These are phyloP conservation scores for Hypholoma sublateritium DNA, from an alignment of 768 basidiomycete species.

Conservation along the genomic window DNA sequence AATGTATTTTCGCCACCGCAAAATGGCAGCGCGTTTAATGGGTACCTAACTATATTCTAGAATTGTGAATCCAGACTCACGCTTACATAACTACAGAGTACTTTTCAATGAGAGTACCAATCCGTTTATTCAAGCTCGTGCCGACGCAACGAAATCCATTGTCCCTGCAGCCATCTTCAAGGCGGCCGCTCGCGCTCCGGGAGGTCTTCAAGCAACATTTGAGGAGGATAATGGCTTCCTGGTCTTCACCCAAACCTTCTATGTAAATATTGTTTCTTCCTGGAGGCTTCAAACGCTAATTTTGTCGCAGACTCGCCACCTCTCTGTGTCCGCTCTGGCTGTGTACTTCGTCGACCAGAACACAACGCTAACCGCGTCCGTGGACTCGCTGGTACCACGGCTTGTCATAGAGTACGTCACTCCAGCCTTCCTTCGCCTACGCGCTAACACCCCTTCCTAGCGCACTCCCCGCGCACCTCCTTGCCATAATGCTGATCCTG, in stretches of 20 bases:
- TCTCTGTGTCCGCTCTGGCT: constrained; percentile 54
- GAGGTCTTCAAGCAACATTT: constrained; percentile 46
- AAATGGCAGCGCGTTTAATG: constrained; percentile 56
- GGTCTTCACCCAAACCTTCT: constrained; percentile 47
- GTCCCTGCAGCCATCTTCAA: constrained; percentile 62
- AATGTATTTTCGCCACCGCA: constrained; percentile 49
- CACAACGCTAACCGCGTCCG: constrained; percentile 33
- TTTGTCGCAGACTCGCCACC: constrained; percentile 46
- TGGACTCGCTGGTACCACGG: constrained; percentile 44
- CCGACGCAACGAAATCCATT: constrained; percentile 46
- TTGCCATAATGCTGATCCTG: constrained; percentile 47
- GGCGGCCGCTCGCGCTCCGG: constrained; percentile 40
- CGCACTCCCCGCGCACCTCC: constrained; percentile 48
- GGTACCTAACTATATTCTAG: constrained; percentile 31
- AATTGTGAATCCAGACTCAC: neutral
- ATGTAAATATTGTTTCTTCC: constrained; percentile 39
- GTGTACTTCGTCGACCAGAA: constrained; percentile 56
- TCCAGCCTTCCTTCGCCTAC: neutral
- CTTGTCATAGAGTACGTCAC: constrained; percentile 58
- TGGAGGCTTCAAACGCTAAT: neutral
- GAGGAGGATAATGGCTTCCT: constrained; percentile 49
- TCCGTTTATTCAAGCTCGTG: constrained; percentile 51
- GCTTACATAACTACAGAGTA: constrained; percentile 28
- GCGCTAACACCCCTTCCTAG: constrained; percentile 29
- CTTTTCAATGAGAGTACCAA: constrained; percentile 40